Evolutionary conservation across 2,329 filamentous ascomycete genomes (phyloP), one percentile per base, ranked within the genome.

Genomic region (Cryphonectria carpinicola): DNA sequence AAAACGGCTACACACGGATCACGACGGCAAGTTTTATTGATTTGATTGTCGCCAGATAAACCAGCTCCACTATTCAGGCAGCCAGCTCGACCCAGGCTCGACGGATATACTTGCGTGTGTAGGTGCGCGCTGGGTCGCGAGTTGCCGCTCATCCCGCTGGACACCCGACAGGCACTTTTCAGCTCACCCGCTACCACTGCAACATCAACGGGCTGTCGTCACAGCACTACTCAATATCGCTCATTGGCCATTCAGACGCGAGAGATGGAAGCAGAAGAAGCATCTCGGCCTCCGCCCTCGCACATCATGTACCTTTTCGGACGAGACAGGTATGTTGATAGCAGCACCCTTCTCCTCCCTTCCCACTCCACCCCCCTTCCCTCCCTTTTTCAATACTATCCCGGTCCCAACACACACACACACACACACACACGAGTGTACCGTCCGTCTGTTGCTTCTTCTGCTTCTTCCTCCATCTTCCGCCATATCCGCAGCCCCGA

Each of bases 291-390:
- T 17, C 19, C 61, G 39, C 41, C 61, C 5, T 43, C 14, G 14
- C 46, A 5, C 66, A 28, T 28, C 67, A 71, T 66, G 67, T 72
- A 73, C 66, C 67, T 73, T 63, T 73, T 73, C 60, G 72, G 72
- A 68, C 67, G 70, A 60, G 67, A 73, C 70, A 73, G 54, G 72
- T 73, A 66, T 66, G 72, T 39, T 56, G 41, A 25, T 25, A n/a
- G 41, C 39, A 25, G n/a, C 46, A 28, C 60, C 61, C 22, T 13
- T 49, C 43, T 5, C 19, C 17, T 22, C 6, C 19, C 7, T 6
- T 8, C 19, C 0, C 32, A 32, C 32, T 19, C 32, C 17, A 2
- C 19, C 19, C 7, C 17, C 6, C 19, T 0, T n/a, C 10, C 8
- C n/a, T 7, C 22, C 22, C 7, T 11, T 6, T 49, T n/a, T 49